Evolutionary conservation across 2,329 filamentous ascomycete genomes (phyloP).

Genomic region (Neofusicoccum parvum): DNA sequence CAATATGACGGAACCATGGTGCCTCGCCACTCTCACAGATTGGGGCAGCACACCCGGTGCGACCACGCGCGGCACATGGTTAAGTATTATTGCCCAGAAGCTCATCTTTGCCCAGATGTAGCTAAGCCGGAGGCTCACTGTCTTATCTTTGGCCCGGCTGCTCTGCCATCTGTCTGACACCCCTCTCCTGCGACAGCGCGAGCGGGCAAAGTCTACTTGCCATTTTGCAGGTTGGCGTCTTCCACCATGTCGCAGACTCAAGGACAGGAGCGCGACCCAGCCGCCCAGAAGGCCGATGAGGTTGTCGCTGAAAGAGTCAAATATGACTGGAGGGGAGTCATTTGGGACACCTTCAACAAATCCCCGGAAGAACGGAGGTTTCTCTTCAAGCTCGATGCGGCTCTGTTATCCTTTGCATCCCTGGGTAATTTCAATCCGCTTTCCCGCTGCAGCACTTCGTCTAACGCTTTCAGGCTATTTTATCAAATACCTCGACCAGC

Average conservation of each 20-base stretch:
- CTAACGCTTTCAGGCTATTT: conserved; percentile 46
- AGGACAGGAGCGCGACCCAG: not conserved
- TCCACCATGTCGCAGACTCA: not conserved
- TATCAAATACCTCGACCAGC: conserved; percentile 52
- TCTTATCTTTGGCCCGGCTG: conserved; percentile 1
- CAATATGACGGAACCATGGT: conserved; percentile 16
- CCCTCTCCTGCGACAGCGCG: not conserved
- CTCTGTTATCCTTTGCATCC: conserved; percentile 51
- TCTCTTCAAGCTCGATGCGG: conserved; percentile 34
- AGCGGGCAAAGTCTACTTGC: not conserved
- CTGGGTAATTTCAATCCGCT: conserved; percentile 35
- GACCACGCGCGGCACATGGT: not conserved
- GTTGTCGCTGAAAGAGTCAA: conserved; percentile 8
- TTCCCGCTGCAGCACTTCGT: not conserved
- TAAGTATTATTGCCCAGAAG: not conserved
- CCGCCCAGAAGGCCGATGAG: not conserved
- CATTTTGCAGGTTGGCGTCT: not conserved
- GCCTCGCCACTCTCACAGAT: conserved; percentile 9
- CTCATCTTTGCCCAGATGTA: not conserved
- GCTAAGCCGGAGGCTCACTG: not conserved
- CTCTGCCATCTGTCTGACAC: not conserved
- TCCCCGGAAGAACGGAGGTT: conserved; percentile 30
- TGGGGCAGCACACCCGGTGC: not conserved
- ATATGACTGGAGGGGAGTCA: conserved; percentile 3
- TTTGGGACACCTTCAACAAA: conserved; percentile 30